phyloP scores from a whole-genome alignment of 768 basidiomycete genomes.

The Serendipita sp. region DNA sequence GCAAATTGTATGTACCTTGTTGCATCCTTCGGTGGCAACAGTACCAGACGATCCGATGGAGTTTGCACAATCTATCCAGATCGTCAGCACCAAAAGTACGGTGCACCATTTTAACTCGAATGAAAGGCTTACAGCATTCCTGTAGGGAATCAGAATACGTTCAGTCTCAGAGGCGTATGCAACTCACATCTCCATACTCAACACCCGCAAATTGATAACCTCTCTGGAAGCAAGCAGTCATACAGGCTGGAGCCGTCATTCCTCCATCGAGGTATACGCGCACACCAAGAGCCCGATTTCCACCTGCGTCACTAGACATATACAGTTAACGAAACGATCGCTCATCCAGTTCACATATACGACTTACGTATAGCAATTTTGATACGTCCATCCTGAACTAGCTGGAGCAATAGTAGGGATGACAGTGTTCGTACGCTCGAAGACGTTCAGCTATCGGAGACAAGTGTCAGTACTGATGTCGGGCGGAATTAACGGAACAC shows the following conservation, averaged over 20 bases:
- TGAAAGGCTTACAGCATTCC: no score
- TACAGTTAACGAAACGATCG: not conserved
- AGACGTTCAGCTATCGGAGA: not conserved
- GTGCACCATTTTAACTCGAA: no score
- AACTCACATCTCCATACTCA: slow-evolving; percentile 26
- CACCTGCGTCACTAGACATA: not conserved
- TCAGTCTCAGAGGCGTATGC: no score
- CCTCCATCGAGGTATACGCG: slow-evolving; percentile 24
- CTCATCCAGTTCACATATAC: not conserved
- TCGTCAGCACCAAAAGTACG: no score
- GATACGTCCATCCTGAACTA: not conserved
- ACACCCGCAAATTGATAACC: slow-evolving; percentile 29
- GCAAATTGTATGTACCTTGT: slow-evolving; percentile 49
- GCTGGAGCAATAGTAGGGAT: not conserved
- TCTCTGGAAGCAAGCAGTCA: slow-evolving; percentile 30
- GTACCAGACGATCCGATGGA: slow-evolving; percentile 31
- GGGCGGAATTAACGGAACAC: not conserved
- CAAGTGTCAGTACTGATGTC: not conserved
- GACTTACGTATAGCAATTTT: not conserved
- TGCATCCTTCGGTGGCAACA: slow-evolving; percentile 37
- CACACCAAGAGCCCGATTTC: not conserved
- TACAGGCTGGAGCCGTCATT: slow-evolving; percentile 36
- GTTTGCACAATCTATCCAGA: slow-evolving; percentile 32
- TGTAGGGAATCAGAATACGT: no score
- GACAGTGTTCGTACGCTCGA: not conserved